phyloP scores from a whole-genome alignment of 768 basidiomycete genomes.

The Termitomyces sp. region DNA sequence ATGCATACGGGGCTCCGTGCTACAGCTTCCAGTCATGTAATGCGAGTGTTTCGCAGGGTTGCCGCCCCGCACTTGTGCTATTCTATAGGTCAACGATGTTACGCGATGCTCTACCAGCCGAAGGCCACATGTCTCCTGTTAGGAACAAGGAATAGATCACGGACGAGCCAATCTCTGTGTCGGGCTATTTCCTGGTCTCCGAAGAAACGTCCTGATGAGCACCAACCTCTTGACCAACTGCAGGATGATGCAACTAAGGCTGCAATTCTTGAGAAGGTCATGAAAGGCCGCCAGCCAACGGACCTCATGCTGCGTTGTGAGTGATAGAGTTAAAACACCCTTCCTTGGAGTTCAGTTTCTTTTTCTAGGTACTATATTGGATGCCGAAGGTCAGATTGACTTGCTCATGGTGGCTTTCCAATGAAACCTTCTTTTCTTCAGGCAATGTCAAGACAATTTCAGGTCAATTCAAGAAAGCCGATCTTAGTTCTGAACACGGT shows the following conservation, averaged over 20 bases:
- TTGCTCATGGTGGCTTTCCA: not conserved
- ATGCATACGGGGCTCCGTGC: slow-evolving; percentile 38
- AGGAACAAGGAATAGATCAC: slow-evolving; percentile 3
- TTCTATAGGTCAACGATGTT: not conserved
- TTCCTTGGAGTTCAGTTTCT: slow-evolving; percentile 10
- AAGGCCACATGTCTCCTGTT: slow-evolving; percentile 2
- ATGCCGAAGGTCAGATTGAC: slow-evolving; percentile 61
- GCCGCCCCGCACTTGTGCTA: not conserved
- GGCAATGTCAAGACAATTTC: slow-evolving; percentile 86
- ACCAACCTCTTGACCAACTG: slow-evolving; percentile 31
- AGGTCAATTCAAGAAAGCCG: slow-evolving; percentile 86
- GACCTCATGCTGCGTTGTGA: slow-evolving; percentile 90
- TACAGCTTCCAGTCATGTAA: slow-evolving; percentile 35
- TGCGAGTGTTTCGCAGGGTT: slow-evolving; percentile 21
- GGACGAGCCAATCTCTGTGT: not conserved
- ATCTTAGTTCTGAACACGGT: slow-evolving; percentile 82
- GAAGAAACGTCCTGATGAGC: slow-evolving; percentile 28
- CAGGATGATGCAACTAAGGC: slow-evolving; percentile 69
- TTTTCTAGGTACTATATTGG: slow-evolving; percentile 75
- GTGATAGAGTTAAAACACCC: slow-evolving; percentile 26
- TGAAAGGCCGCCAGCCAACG: slow-evolving; percentile 83
- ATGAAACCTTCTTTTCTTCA: slow-evolving; percentile 26
- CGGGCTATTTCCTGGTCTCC: slow-evolving; percentile 31
- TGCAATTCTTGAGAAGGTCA: slow-evolving; percentile 77
- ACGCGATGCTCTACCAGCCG: not conserved